These are phyloP conservation scores for Crucihimalaya himalaica DNA, from an alignment of 345 rosid genomes.

Conservation along the genomic window DNA sequence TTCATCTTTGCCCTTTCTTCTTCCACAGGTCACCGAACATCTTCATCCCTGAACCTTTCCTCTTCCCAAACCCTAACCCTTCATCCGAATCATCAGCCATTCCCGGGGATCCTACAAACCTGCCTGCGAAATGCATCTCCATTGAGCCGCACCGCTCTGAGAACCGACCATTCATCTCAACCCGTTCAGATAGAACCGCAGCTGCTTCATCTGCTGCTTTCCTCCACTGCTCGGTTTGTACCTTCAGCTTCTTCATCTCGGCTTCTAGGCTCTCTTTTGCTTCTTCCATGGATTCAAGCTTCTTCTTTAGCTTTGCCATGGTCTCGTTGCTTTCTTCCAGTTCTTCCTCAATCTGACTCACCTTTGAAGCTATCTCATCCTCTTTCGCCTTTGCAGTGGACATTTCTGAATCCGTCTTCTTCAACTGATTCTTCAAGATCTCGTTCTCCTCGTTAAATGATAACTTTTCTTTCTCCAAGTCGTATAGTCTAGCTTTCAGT, in stretches of 20 bases:
- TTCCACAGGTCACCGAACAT: constrained; percentile 88
- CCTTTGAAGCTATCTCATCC: constrained; percentile 48
- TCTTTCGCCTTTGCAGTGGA: constrained; percentile 50
- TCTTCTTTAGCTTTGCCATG: constrained; percentile 45
- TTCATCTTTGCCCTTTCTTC: constrained; percentile 66
- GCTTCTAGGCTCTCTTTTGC: constrained; percentile 62
- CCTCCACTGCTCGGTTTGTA: constrained; percentile 91
- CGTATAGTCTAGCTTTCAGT: constrained; percentile 58
- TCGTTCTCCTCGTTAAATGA: constrained; percentile 49
- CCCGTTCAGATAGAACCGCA: constrained; percentile 65
- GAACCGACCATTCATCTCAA: constrained; percentile 59
- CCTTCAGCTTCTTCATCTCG: constrained; percentile 73
- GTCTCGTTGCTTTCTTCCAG: constrained; percentile 52
- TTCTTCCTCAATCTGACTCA: constrained; percentile 55
- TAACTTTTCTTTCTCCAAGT: constrained; percentile 53
- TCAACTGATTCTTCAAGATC: constrained; percentile 54
- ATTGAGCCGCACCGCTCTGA: constrained; percentile 62
- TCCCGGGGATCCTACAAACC: constrained; percentile 60
- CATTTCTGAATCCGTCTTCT: constrained; percentile 44
- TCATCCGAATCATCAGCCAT: constrained; percentile 59
- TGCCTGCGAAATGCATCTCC: constrained; percentile 65
- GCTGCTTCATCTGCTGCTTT: constrained; percentile 97
- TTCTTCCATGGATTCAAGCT: constrained; percentile 56
- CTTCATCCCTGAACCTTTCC: constrained; percentile 68
- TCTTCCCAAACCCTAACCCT: constrained; percentile 54